These are phyloP conservation scores for Aspergillus diversus DNA, from an alignment of 495 filamentous ascomycete genomes.

Conservation along the genomic window DNA sequence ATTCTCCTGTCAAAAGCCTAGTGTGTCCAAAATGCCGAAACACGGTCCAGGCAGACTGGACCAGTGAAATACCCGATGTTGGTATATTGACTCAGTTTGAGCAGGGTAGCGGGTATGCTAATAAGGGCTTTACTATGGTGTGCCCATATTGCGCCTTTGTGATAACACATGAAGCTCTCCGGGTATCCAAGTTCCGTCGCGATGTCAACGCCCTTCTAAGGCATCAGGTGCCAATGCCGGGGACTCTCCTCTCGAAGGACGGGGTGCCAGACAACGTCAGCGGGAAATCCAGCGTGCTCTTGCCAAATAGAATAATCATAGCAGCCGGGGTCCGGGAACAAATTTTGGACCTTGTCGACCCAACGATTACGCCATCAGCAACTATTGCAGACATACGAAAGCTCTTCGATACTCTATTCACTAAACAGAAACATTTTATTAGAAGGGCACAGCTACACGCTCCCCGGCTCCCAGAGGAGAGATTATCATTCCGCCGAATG, in stretches of 20 bases:
- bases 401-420: constrained; percentile 19
- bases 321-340: neutral
- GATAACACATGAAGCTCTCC: constrained; percentile 53
- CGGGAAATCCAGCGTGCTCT: constrained; percentile 22
- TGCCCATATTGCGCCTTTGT: constrained; percentile 51
- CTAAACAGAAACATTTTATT: constrained; percentile 6
- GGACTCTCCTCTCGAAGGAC: constrained; percentile 54
- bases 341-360: neutral
- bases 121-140: constrained; percentile 52
- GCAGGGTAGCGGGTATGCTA: constrained; percentile 58
- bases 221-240: constrained; percentile 59
- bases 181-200: constrained; percentile 58
- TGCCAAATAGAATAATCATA: constrained; percentile 42
- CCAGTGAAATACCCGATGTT: constrained; percentile 61
- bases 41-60: constrained; percentile 34
- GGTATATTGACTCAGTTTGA: constrained; percentile 29
- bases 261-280: neutral
- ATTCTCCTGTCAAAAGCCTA: constrained; percentile 50
- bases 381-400: constrained; percentile 9
- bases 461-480: constrained; percentile 32
- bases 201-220: constrained; percentile 52
- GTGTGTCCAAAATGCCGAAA: constrained; percentile 59
- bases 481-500: constrained; percentile 66
- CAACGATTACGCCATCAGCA: neutral
- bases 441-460: constrained; percentile 4